Base-by-base conservation (phyloP, 805 yeast species). In the Ogataea pignaliae region DNA sequence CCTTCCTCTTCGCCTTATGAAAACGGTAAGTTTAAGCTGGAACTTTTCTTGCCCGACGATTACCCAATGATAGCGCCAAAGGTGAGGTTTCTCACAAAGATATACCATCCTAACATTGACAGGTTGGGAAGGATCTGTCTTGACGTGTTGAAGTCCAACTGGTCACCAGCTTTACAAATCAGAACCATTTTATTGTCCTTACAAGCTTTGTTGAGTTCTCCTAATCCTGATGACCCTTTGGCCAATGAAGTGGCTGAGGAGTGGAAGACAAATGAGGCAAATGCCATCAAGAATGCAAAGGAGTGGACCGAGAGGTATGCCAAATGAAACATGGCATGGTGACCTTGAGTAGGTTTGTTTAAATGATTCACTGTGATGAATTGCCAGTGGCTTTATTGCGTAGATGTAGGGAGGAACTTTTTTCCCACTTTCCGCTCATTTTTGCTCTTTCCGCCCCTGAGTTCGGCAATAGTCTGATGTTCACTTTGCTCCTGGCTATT, bases 61-160 rank as follows among this genome's bases (percentile, higher is more conserved):
- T 93, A 93, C 64, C 99, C 99, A 11, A 85, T 91, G 97, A 88
- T 88, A 58, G 96, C 99, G 0, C 99, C 99, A 41, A 90, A 89
- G 62, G 95, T 93, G 42, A 76, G 99, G 46, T 93, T 93, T 57
- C 69, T 93, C 50, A 93, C 99, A 29, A 88, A 83, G 64, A 90
- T 93, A 26, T 93, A 93, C 64, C 99, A 93, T 61, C 99, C 96
- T 36, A 93, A 93, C 65, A 93, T 93, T 54, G 99, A 93, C 62
- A 79, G 93, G 62, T 72, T 93, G 51, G 99, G 99, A 9, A 76
- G 99, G 52, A 91, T 93, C 56, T 93, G 99, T 68, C 75, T 93
- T 41, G 98, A 93, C 63, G 97, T 93, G 35, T 73, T 93, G 61
- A 93, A 91, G 68, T 77, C 87, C 56, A 90, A 91, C 68, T 93